Conservation (phyloP, 2,329 filamentous ascomycete species). For the Sporothrix euskadiensis region DNA sequence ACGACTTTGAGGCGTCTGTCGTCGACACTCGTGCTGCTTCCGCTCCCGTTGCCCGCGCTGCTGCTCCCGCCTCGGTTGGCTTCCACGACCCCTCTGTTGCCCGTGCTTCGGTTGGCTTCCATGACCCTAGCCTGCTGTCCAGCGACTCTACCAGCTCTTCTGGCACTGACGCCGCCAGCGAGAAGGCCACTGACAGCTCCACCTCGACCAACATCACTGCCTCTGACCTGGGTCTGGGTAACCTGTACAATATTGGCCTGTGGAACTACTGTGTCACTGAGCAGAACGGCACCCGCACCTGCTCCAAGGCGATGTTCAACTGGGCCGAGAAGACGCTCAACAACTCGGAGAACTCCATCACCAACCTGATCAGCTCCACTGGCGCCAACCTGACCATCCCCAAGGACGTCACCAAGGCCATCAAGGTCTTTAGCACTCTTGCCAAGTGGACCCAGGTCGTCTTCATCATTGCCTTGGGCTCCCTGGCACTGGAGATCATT, state of each 20-base stretch:
- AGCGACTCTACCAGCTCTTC: background rate
- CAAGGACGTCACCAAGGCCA: slow-evolving; percentile 61
- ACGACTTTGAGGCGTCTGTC: background rate
- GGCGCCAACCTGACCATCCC: slow-evolving; percentile 65
- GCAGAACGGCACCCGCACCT: slow-evolving; percentile 59
- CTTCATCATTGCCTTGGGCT: slow-evolving; percentile 71
- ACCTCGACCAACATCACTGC: slow-evolving; percentile 55
- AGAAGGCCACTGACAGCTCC: slow-evolving; percentile 32
- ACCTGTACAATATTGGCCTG: slow-evolving; percentile 78
- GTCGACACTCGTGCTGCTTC: background rate
- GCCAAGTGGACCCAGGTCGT: slow-evolving; percentile 81
- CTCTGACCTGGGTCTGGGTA: slow-evolving; percentile 61
- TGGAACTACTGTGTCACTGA: slow-evolving; percentile 81
- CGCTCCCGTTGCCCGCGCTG: background rate
- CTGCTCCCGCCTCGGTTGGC: background rate
- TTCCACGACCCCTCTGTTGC: slow-evolving; percentile 8
- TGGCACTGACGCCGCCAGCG: slow-evolving; percentile 23
- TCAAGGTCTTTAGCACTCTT: slow-evolving; percentile 72
- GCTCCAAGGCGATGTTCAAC: slow-evolving; percentile 69
- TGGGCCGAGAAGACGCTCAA: slow-evolving; percentile 76
- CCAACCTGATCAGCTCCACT: slow-evolving; percentile 51
- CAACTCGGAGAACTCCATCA: slow-evolving; percentile 57
- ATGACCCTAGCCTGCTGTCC: slow-evolving; percentile 27
- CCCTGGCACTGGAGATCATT: slow-evolving; percentile 70
- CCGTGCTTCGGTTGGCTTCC: slow-evolving; percentile 16